These are phyloP conservation scores for Solanum etuberosum DNA, from an alignment of 257 asterid genomes.

Conservation along the genomic window DNA sequence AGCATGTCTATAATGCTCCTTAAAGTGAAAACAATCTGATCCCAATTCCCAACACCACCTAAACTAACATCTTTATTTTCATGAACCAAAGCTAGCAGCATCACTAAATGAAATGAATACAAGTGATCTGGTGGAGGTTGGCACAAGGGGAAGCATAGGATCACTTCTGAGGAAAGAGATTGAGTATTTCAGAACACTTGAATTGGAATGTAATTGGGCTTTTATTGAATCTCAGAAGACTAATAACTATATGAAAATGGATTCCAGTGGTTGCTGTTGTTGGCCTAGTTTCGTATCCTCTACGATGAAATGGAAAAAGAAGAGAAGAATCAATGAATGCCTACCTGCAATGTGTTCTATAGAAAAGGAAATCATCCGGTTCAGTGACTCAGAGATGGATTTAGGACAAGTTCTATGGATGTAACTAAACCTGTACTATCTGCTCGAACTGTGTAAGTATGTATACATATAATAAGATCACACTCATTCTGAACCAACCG, in stretches of 20 bases:
- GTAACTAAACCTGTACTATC: background rate
- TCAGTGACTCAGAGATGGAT: slow-evolving; percentile 34
- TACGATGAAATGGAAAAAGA: slow-evolving; percentile 37
- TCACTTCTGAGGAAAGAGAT: slow-evolving; percentile 75
- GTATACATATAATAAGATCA: background rate
- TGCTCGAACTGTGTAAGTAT: background rate
- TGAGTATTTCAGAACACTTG: slow-evolving; percentile 49
- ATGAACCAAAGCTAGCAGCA: background rate
- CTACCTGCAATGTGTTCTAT: slow-evolving; percentile 26
- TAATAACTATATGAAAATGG: slow-evolving; percentile 13
- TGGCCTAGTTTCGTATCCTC: slow-evolving; percentile 43
- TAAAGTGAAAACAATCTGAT: background rate
- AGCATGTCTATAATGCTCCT: background rate
- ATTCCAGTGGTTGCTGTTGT: slow-evolving; percentile 12
- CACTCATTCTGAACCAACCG: background rate
- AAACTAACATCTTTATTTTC: background rate
- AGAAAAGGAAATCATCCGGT: slow-evolving; percentile 24
- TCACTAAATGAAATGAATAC: slow-evolving; percentile 16
- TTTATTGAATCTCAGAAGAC: slow-evolving; percentile 15
- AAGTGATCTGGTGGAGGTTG: slow-evolving; percentile 32
- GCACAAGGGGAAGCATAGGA: slow-evolving; percentile 75
- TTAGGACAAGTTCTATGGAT: slow-evolving; percentile 11
- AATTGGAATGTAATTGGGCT: slow-evolving; percentile 20
- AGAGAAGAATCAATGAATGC: slow-evolving; percentile 30
- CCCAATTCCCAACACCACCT: background rate